Percentiles rank a stretch among this genome's conserved stretches.
These are phyloP conservation scores for Podospora sp. DNA, from an alignment of 495 filamentous ascomycete species.

Conservation along the genomic window DNA sequence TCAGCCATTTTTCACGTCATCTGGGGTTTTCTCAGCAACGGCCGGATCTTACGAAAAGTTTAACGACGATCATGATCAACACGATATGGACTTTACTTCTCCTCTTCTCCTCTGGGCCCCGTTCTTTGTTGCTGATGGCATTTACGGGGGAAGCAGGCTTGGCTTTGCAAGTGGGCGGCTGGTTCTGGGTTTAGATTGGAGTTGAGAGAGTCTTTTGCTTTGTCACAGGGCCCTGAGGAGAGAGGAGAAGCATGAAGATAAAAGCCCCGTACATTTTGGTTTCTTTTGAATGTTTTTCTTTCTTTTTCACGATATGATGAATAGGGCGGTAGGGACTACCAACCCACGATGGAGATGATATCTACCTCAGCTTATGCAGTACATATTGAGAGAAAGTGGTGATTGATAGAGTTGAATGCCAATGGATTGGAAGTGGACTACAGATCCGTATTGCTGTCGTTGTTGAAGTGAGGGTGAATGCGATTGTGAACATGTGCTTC, in stretches of 20 bases:
- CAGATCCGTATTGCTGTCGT: no score
- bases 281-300: not conserved
- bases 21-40: not conserved
- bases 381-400: not conserved
- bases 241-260: constrained; percentile 2
- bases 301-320: not conserved
- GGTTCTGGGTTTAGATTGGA: constrained; percentile 14
- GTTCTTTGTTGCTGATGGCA: not conserved
- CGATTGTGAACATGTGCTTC: not conserved
- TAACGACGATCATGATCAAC: constrained; percentile 19
- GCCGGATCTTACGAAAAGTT: constrained; percentile 20
- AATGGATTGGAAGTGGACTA: not conserved
- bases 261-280: constrained; percentile 9
- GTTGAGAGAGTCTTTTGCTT: not conserved
- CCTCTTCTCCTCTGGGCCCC: not conserved
- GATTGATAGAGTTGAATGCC: not conserved
- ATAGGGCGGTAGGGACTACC: not conserved
- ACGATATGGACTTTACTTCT: constrained; percentile 8
- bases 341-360: not conserved
- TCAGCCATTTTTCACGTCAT: constrained; percentile 1
- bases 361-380: not conserved
- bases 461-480: not conserved
- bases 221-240: not conserved
- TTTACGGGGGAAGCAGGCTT: not conserved
- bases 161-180: not conserved